These are phyloP conservation scores for Bruguiera sexangula DNA, from an alignment of 345 rosid genomes.

Conservation along the genomic window DNA sequence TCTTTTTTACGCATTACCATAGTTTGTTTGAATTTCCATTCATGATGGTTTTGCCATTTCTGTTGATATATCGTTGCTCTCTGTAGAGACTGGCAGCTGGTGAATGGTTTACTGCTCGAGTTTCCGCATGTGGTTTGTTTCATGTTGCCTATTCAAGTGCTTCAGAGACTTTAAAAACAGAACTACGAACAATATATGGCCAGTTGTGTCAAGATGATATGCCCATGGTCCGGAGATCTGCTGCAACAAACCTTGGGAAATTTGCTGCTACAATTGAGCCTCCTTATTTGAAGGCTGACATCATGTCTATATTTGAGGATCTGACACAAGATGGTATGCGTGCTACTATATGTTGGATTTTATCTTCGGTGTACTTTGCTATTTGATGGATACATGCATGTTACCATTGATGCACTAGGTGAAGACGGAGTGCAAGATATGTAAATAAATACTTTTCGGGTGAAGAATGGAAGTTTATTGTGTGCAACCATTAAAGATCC, in stretches of 20 bases:
- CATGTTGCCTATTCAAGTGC: conserved; percentile 93
- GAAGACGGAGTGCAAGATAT: too few relatives aligned
- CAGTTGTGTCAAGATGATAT: conserved; percentile 96
- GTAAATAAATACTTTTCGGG: too few relatives aligned
- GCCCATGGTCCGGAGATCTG: conserved; percentile 99
- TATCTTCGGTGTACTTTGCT: too few relatives aligned
- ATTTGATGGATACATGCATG: too few relatives aligned
- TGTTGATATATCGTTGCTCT: not conserved
- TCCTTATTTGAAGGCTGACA: conserved; percentile 72
- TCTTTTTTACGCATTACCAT: too few relatives aligned
- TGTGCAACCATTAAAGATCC: too few relatives aligned
- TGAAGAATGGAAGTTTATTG: too few relatives aligned
- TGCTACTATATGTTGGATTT: too few relatives aligned
- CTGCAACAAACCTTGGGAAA: conserved; percentile 84
- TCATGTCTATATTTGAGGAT: conserved; percentile 88
- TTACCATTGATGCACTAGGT: too few relatives aligned
- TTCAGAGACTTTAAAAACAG: conserved; percentile 61
- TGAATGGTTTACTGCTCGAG: conserved; percentile 97
- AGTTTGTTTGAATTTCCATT: too few relatives aligned
- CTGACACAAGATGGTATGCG: conserved; percentile 90
- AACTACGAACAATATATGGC: conserved; percentile 59
- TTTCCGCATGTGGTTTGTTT: conserved; percentile 86
- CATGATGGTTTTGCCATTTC: not conserved
- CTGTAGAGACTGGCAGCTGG: conserved; percentile 87
- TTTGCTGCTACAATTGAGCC: conserved; percentile 94